Percentiles rank a stretch among this genome's conserved stretches.
Conservation (phyloP, 495 filamentous ascomycete species). For the Bombardia bombarda region DNA sequence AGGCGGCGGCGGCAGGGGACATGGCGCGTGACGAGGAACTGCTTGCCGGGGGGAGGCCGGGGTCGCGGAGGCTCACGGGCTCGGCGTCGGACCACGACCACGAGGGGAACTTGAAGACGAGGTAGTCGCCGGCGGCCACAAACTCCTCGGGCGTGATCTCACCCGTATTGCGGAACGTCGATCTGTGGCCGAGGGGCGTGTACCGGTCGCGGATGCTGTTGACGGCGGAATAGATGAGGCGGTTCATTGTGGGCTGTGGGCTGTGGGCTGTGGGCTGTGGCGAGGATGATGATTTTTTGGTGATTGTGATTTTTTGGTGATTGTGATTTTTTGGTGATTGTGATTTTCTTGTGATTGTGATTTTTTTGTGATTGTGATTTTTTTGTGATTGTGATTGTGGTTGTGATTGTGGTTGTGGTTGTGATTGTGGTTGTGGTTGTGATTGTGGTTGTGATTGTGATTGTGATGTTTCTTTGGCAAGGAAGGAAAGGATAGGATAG, state of each 20-base stretch:
- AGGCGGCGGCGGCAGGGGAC: constrained; percentile 88
- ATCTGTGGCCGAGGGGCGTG: constrained; percentile 78
- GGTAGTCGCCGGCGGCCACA: constrained; percentile 89
- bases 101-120: constrained; percentile 97
- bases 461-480: no score
- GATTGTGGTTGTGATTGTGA: no score
- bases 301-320: no score
- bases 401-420: no score
- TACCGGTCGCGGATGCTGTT: constrained; percentile 83
- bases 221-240: constrained; percentile 70
- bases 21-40: constrained; percentile 89
- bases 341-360: no score
- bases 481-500: no score
- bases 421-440: no score
- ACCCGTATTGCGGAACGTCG: constrained; percentile 86
- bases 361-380: no score
- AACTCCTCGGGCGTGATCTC: constrained; percentile 98
- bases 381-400: no score
- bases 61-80: constrained; percentile 62
- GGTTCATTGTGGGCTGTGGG: constrained; percentile 34
- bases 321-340: no score
- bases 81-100: constrained; percentile 97
- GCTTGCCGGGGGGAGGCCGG: constrained; percentile 84
- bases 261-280: neutral
- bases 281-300: no score